These are phyloP conservation scores for Excoecaria cochinchinensis DNA, from an alignment of 345 rosid species.

Conservation along the genomic window DNA sequence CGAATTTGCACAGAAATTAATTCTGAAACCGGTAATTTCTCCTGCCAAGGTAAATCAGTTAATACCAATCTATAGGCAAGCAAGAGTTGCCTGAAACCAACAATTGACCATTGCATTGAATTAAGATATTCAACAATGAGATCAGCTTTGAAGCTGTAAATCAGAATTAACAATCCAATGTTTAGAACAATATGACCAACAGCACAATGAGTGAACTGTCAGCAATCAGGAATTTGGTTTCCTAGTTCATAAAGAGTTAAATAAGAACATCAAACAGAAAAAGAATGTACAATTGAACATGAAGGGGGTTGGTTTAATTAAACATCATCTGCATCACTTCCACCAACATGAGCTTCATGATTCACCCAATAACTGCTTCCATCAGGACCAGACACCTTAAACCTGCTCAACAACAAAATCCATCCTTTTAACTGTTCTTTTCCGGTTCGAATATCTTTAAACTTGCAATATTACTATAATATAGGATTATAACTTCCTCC, in stretches of 20 bases:
- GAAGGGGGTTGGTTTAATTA: slow-evolving; percentile 28
- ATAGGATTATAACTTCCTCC: slow-evolving; percentile 8
- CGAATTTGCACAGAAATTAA: too few species aligned
- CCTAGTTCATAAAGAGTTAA: slow-evolving; percentile 29
- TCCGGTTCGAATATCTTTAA: not conserved
- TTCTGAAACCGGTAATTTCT: too few species aligned
- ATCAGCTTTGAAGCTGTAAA: slow-evolving; percentile 16
- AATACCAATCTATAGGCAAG: not conserved
- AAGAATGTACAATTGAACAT: slow-evolving; percentile 48
- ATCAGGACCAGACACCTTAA: slow-evolving; percentile 84
- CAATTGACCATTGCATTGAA: slow-evolving; percentile 9
- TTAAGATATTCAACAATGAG: slow-evolving; percentile 13
- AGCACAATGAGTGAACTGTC: slow-evolving; percentile 18
- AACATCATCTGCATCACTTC: slow-evolving; percentile 92
- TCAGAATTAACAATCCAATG: slow-evolving; percentile 33
- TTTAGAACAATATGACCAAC: slow-evolving; percentile 30
- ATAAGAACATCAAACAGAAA: slow-evolving; percentile 15
- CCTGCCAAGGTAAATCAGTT: too few species aligned
- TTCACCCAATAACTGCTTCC: slow-evolving; percentile 76
- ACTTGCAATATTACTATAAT: slow-evolving; percentile 10
- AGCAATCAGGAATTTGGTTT: slow-evolving; percentile 16
- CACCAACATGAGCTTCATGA: slow-evolving; percentile 70
- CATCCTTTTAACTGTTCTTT: not conserved
- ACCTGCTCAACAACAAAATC: slow-evolving; percentile 57
- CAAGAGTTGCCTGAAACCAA: not conserved